phyloP scores from a whole-genome alignment of 2,329 filamentous ascomycete species.

The Alternaria infectoria region DNA sequence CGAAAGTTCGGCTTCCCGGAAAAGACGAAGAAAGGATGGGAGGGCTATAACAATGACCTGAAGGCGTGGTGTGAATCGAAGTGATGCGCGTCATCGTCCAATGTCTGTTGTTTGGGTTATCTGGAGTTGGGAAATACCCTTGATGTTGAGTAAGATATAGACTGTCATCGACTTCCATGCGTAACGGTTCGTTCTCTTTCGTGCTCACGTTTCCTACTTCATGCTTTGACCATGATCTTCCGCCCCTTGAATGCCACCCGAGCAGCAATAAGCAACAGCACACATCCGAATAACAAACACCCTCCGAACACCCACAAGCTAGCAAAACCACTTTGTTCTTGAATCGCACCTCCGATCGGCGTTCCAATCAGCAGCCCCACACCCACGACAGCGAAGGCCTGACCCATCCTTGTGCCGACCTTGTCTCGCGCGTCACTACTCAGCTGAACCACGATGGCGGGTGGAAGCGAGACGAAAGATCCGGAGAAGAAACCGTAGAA shows the following conservation, averaged over 20 bases:
- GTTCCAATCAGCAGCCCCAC: slow-evolving; percentile 63
- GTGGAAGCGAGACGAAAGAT: slow-evolving; percentile 54
- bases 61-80: slow-evolving; percentile 19
- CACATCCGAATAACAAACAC: slow-evolving; percentile 31
- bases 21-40: slow-evolving; percentile 18
- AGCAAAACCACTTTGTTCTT: slow-evolving; percentile 53
- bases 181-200: not conserved
- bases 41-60: slow-evolving; percentile 19
- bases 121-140: not conserved
- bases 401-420: slow-evolving; percentile 62
- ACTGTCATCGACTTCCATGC: not conserved
- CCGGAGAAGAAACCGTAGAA: slow-evolving; percentile 60
- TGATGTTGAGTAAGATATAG: not conserved
- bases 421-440: slow-evolving; percentile 51
- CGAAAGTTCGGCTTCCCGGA: slow-evolving; percentile 13
- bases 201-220: not conserved
- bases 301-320: slow-evolving; percentile 55
- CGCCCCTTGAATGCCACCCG: slow-evolving; percentile 36
- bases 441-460: slow-evolving; percentile 54
- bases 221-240: slow-evolving; percentile 34
- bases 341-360: slow-evolving; percentile 63
- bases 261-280: slow-evolving; percentile 23
- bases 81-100: not conserved
- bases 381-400: slow-evolving; percentile 59
- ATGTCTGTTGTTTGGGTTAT: not conserved